A percentile compares a stretch with the other conserved stretches of the same genome.
These are phyloP conservation scores for Jimgerdemannia flammicorona DNA, from an alignment of 192 early-diverging fungal genomes.

Conservation along the genomic window DNA sequence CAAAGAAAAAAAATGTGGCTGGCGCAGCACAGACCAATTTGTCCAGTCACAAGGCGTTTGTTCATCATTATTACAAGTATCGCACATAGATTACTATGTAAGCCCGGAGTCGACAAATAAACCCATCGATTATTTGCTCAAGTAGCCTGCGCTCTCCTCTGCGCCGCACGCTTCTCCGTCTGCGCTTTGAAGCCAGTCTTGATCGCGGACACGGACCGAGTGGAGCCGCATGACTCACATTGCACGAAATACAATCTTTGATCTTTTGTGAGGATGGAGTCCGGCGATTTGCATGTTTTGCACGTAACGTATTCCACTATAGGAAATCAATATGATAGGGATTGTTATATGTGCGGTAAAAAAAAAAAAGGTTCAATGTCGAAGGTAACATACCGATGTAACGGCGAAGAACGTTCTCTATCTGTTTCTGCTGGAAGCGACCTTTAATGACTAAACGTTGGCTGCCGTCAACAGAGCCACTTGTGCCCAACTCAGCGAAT, in stretches of 20 bases:
- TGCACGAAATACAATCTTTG: constrained; percentile 95
- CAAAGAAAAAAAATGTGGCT: not conserved
- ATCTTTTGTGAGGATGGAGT: constrained; percentile 94
- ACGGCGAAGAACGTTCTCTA: constrained; percentile 94
- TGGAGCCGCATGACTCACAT: constrained; percentile 95
- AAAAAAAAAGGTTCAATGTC: not conserved
- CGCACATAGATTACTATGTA: too few species aligned
- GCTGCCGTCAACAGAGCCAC: constrained; percentile 88
- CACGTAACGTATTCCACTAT: constrained; percentile 96
- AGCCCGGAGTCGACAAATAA: too few species aligned
- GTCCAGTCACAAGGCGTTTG: not conserved
- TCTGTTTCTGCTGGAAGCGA: constrained; percentile 97
- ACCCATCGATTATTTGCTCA: not conserved
- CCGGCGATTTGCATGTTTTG: constrained; percentile 96
- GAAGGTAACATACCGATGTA: constrained; percentile 75
- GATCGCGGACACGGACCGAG: constrained; percentile 92
- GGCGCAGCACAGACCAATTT: not conserved
- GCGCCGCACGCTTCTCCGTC: constrained; percentile 48
- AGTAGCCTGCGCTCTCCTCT: constrained; percentile 33
- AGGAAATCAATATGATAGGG: not conserved
- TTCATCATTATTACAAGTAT: not conserved
- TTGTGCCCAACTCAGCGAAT: constrained; percentile 98
- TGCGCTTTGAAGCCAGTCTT: constrained; percentile 97
- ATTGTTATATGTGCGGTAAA: not conserved
- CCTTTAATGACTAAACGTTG: constrained; percentile 96